Percentiles rank a stretch among this genome's conserved stretches.
These are phyloP conservation scores for Termitomyces heimii DNA, from an alignment of 768 basidiomycete genomes.

Conservation along the genomic window DNA sequence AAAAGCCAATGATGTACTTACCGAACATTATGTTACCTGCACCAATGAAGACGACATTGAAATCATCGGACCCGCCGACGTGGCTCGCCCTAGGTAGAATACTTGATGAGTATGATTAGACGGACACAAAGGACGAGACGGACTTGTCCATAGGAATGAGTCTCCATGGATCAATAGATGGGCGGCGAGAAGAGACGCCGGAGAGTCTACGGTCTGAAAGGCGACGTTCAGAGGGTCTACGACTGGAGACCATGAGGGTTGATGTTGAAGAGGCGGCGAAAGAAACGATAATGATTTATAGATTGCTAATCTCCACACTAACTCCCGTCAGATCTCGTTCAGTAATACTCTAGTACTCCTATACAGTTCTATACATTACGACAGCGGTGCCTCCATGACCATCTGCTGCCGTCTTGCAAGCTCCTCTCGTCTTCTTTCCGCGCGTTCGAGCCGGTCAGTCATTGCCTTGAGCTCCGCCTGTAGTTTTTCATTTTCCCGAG, in stretches of 20 bases:
- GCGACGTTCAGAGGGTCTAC: slow-evolving; percentile 44
- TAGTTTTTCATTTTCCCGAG: slow-evolving; percentile 75
- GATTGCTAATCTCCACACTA: slow-evolving; percentile 4
- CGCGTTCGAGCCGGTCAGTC: slow-evolving; percentile 68
- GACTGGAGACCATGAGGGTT: slow-evolving; percentile 26
- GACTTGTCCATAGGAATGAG: slow-evolving; percentile 80
- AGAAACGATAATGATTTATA: slow-evolving; percentile 1
- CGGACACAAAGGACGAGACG: slow-evolving; percentile 7
- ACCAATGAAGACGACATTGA: slow-evolving; percentile 93
- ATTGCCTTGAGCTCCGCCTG: slow-evolving; percentile 72
- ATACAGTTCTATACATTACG: slow-evolving; percentile 2
- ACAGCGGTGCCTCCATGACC: slow-evolving; percentile 13
- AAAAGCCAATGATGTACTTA: slow-evolving; percentile 19
- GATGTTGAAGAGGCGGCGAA: neutral
- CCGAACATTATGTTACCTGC: slow-evolving; percentile 99
- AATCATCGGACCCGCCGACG: slow-evolving; percentile 60
- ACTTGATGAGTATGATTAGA: slow-evolving; percentile 9
- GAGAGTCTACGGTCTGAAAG: slow-evolving; percentile 37
- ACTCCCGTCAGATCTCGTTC: neutral
- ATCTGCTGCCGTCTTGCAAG: slow-evolving; percentile 27
- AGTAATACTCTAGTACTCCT: neutral
- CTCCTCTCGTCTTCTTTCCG: slow-evolving; percentile 55
- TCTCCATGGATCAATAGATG: slow-evolving; percentile 73
- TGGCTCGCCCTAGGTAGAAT: slow-evolving; percentile 34
- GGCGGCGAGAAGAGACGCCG: slow-evolving; percentile 51